Evolutionary conservation across 176 grass and related monocot genomes (phyloP), one percentile per base, ranked within the genome.

Genomic region (Bolboschoenus planiculmis): DNA sequence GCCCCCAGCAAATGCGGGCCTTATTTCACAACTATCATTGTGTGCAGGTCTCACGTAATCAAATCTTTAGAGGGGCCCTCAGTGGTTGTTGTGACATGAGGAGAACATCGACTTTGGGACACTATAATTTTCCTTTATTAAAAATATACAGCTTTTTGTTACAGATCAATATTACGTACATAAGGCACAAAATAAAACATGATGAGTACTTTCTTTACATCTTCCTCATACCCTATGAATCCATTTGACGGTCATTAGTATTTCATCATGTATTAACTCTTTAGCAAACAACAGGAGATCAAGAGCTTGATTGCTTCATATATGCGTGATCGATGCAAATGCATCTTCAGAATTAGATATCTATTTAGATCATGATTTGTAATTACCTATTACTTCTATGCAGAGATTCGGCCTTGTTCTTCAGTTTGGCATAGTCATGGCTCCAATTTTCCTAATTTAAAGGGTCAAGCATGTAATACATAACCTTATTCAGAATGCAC

Each of bases 371-470:
- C 15, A 58, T 37, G 51, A 79, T 39, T n/a, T 79, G 14, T 71
- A 62, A 57, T 37, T 85, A 85, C 73, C 71, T 85, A 48, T 79
- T 33, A 44, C 42, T 85, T 85, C 75, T 79, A 1, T 85, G 73
- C 42, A 85, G 54, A 63, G 84, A 60, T 62, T 85, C 84, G n/a
- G 62, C 43, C 68, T 79, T 85, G 21, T 35, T 63, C 71, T 85
- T 85, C 84, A 85, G 15, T 85, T 85, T 85, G 72, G 23, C 29
- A 64, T 85, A 85, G 23, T 85, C 71, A 53, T 51, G 84, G 54
- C 57, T 78, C 84, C 68, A 67, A 24, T 59, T 85, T 36, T 63
- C 84, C 84, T 79, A 51, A 85, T 81, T 56, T 21, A 15, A 53
- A 50, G 50, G 50, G 16, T 51, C 44, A 18, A 81, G n/a, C 78